Conservation (phyloP, 108 stramenopile genomes). For the Cyclotella atomus region DNA sequence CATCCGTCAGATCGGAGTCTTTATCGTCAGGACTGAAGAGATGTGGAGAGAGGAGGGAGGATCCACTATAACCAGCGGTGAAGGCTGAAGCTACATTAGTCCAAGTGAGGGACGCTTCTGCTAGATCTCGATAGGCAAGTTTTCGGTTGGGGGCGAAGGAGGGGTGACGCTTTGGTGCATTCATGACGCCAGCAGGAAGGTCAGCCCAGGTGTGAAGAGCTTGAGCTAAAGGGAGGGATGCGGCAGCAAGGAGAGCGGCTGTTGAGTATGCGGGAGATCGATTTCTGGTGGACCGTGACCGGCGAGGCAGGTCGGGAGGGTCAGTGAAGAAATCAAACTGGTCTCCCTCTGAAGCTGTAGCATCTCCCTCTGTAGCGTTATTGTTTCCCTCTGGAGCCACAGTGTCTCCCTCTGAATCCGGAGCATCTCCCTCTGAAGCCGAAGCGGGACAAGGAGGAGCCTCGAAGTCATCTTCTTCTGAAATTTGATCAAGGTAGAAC, state of each 20-base stretch:
- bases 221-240: not conserved
- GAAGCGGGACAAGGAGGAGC: too few relatives aligned
- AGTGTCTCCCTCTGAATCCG: too few relatives aligned
- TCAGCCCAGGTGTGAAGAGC: not conserved
- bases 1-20: not conserved
- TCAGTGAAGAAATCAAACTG: too few relatives aligned
- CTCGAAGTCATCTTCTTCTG: not conserved
- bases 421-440: too few relatives aligned
- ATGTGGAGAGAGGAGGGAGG: too few relatives aligned
- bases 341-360: too few relatives aligned
- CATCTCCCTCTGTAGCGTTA: too few relatives aligned
- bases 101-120: not conserved
- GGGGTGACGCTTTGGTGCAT: not conserved
- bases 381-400: too few relatives aligned
- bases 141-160: not conserved
- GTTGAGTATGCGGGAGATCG: not conserved
- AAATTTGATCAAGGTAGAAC: not conserved
- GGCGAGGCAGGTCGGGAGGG: too few relatives aligned
- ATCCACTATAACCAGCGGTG: not conserved
- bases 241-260: not conserved
- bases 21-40: not conserved
- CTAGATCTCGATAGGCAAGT: not conserved
- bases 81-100: not conserved
- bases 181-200: not conserved
- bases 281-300: too few relatives aligned